These are phyloP conservation scores for Plasmodium falciparum DNA, from an alignment of 169 alveolate species.

Conservation along the genomic window DNA sequence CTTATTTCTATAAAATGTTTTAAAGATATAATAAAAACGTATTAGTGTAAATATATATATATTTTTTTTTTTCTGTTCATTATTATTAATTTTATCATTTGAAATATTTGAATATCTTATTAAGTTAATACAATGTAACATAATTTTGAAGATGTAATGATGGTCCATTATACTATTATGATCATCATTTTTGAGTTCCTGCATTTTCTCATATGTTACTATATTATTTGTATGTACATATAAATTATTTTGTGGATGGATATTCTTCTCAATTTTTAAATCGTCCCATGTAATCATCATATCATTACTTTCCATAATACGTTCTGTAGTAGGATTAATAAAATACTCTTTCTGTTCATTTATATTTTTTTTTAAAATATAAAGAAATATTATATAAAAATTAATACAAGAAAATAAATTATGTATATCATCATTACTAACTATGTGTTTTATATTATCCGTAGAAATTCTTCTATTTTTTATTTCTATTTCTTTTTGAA, in stretches of 20 bases:
- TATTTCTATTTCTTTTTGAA: not conserved
- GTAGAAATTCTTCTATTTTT: not conserved
- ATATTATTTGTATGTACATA: no score
- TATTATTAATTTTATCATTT: not conserved
- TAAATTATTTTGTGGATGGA: not conserved
- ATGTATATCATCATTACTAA: not conserved
- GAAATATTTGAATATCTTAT: constrained; percentile 1
- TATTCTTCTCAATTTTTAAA: not conserved
- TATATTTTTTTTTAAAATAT: not conserved
- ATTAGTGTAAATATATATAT: constrained; percentile 3
- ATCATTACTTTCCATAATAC: no score
- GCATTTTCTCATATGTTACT: no score
- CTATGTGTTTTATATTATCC: not conserved
- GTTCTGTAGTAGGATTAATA: no score
- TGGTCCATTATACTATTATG: no score
- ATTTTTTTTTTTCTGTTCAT: not conserved
- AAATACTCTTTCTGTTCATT: not conserved
- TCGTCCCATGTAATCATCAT: no score
- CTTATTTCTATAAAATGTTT: constrained; percentile 13
- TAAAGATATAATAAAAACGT: constrained; percentile 48
- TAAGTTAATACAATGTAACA: constrained; percentile 38
- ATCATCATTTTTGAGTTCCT: no score
- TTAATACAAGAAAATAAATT: constrained; percentile 1
- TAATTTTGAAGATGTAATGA: not conserved
- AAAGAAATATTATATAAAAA: constrained; percentile 1